phyloP scores from a whole-genome alignment of 139 green algal species.

The Coccomyxa sp. region DNA sequence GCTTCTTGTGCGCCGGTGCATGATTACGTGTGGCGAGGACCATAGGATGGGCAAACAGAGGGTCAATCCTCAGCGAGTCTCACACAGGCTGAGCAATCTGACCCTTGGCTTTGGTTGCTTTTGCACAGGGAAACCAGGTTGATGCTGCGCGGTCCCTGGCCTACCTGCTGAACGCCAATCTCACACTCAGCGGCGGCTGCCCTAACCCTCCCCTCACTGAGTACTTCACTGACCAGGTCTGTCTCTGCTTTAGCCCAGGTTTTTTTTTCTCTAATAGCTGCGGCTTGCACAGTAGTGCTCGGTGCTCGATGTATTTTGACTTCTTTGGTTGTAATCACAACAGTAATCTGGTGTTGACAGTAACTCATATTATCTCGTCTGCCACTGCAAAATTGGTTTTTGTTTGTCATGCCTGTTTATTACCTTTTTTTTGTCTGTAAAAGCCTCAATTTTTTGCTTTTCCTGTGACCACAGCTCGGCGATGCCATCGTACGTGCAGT shows the following conservation, averaged over 20 bases:
- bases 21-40: neutral
- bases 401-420: neutral
- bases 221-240: neutral
- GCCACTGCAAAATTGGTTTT: neutral
- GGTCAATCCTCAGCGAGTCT: neutral
- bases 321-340: neutral
- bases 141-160: neutral
- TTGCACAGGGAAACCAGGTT: neutral
- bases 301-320: neutral
- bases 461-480: neutral
- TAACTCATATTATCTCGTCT: neutral
- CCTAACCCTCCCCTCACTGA: neutral
- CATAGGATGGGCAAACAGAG: neutral
- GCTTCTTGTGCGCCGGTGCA: neutral
- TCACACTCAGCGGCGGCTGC: conserved; percentile 3
- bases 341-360: neutral
- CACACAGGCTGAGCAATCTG: neutral
- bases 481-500: neutral
- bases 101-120: neutral
- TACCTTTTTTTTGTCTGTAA: neutral
- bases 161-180: neutral
- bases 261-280: neutral
- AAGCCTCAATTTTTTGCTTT: neutral
- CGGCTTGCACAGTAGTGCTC: neutral
- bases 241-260: neutral